phyloP scores from a whole-genome alignment of 352 stramenopile species.

The Globisporangium middletonii region DNA sequence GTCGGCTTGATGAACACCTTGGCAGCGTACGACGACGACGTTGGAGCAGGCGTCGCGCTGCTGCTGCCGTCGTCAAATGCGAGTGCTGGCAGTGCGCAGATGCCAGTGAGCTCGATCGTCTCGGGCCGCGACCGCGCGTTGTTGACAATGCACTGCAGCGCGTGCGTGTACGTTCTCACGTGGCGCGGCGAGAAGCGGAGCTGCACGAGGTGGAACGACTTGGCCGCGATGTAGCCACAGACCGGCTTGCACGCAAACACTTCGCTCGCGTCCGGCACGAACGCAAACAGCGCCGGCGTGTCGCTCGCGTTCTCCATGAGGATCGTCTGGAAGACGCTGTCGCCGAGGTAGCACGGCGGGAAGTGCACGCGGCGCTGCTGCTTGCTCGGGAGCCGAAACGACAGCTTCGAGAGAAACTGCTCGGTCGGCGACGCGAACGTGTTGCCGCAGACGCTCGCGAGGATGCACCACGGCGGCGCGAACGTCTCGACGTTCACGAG shows the following conservation, averaged over 20 bases:
- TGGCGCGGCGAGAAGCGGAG: conserved; percentile 63
- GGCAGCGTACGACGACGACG: conserved; percentile 15
- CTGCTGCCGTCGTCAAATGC: conserved; percentile 30
- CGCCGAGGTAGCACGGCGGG: conserved; percentile 83
- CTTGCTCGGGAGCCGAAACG: conserved; percentile 33
- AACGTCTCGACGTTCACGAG: conserved; percentile 91
- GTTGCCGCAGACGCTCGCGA: conserved; percentile 74
- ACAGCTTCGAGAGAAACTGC: conserved; percentile 88
- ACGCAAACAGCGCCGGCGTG: conserved; percentile 83
- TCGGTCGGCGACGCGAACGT: conserved; percentile 77
- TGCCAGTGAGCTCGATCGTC: conserved; percentile 46
- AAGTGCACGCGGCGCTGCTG: conserved; percentile 62
- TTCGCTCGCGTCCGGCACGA: conserved; percentile 52
- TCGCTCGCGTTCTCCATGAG: conserved; percentile 85
- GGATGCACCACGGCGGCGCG: conserved; percentile 86
- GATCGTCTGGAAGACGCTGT: conserved; percentile 87
- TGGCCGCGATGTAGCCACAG: conserved; percentile 62
- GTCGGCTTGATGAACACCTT: conserved; percentile 85
- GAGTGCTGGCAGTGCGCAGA: conserved; percentile 49
- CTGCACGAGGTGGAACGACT: conserved; percentile 80
- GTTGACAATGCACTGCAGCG: conserved; percentile 69
- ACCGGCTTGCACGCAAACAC: conserved; percentile 70
- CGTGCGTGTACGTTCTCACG: conserved; percentile 39
- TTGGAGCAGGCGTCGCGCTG: conserved; percentile 3
- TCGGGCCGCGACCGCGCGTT: conserved; percentile 45